Base-by-base conservation (phyloP, 305 asterid species). In the Fraxinus baroniana region DNA sequence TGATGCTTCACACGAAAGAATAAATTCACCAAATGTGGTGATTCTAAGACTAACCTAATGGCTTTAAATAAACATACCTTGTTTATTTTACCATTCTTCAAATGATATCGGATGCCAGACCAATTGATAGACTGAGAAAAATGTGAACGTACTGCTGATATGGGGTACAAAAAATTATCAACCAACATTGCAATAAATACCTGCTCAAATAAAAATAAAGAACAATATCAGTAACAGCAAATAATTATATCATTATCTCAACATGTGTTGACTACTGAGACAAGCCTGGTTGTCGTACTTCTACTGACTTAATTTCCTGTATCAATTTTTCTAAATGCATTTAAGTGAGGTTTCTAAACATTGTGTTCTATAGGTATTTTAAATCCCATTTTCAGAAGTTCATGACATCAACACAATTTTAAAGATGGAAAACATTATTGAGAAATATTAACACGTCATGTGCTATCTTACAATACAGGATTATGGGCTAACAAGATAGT, bases 101-200 rank as follows among this genome's bases (percentile, higher is more conserved):
- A 87, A 88, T 94, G 98, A 85, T 96, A 96, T 49, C 97, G 92
- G 70, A 94, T 93, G 79, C 99, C 99, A 75, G 99, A 96, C 99
- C 99, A 96, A 80, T 94, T 87, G 91, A 96, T 94, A 60, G 97
- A 96, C 88, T 94, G 98, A 62, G 93, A 90, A 41, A 93, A 93
- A 87, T 93, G 97, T 41, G 99, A 96, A 49, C 99, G 93, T 73
- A 96, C 49, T 74, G 99, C 98, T 71, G 98, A 96, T 76, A 96
- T 3, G 7, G 99, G 98, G 87, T 93, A 96, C 36, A 96, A 87
- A 81, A 94, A 96, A 82, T 96, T 96, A 91, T 96, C 99, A 60
- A 94, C 98, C 88, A 96, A 82, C 97, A 94, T 86, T 24, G 99
- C 98, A 62, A 94, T 84, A 87, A 94, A 96, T 60, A 96, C 97